Conservation (phyloP, 768 basidiomycete genomes). For the Kwoniella europaea region DNA sequence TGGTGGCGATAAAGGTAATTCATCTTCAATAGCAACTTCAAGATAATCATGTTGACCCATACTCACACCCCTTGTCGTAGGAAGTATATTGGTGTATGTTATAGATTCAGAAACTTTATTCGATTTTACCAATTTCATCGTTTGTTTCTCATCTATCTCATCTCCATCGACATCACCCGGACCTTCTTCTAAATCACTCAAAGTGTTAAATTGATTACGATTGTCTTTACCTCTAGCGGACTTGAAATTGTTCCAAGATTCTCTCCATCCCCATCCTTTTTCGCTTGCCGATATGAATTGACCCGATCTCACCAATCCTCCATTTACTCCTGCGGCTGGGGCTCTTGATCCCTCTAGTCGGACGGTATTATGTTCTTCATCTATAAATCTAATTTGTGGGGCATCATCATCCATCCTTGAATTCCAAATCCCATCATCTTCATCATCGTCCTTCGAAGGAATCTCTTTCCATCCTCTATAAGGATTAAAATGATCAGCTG, state of each 20-base stretch:
- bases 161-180: neutral
- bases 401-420: slow-evolving; percentile 17
- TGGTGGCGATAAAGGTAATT: neutral
- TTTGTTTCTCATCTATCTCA: slow-evolving; percentile 24
- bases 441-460: slow-evolving; percentile 17
- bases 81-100: neutral
- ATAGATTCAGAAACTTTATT: neutral
- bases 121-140: slow-evolving; percentile 30
- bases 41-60: neutral
- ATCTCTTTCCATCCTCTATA: slow-evolving; percentile 24
- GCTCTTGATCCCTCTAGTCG: neutral
- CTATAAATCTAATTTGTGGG: slow-evolving; percentile 1
- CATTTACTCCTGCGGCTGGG: neutral
- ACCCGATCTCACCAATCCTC: slow-evolving; percentile 5
- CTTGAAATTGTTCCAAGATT: slow-evolving; percentile 25
- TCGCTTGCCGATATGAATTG: slow-evolving; percentile 7
- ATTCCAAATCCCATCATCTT: slow-evolving; percentile 25
- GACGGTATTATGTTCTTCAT: slow-evolving; percentile 9
- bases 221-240: slow-evolving; percentile 32
- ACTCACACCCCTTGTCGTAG: neutral
- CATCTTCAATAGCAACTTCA: slow-evolving; percentile 6
- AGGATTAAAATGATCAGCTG: neutral
- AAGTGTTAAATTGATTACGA: neutral
- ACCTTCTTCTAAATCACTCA: neutral
- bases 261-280: slow-evolving; percentile 34